phyloP scores from a whole-genome alignment of 2,329 filamentous ascomycete species.

The Penicillium sp. region DNA sequence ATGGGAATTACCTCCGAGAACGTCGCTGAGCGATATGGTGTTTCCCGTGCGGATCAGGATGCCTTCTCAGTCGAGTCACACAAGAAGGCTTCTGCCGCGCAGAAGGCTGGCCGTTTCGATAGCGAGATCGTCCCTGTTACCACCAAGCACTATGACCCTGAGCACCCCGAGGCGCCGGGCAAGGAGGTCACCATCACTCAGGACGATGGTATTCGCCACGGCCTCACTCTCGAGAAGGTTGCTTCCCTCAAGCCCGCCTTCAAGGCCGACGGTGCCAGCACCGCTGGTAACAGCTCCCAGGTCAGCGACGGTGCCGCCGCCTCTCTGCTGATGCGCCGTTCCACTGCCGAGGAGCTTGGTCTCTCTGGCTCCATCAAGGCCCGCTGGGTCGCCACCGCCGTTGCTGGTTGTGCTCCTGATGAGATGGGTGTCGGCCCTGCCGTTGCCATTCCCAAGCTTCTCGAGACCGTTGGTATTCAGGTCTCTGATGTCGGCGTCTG shows the following conservation, averaged over 20 bases:
- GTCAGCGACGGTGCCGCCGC: conserved; percentile 87
- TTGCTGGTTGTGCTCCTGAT: conserved; percentile 77
- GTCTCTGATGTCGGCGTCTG: conserved; percentile 74
- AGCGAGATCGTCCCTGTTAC: conserved; percentile 76
- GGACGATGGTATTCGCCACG: conserved; percentile 79
- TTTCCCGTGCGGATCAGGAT: conserved; percentile 75
- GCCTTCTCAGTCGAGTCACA: conserved; percentile 76
- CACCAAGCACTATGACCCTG: conserved; percentile 64
- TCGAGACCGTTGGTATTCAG: conserved; percentile 65
- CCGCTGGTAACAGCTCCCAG: conserved; percentile 82
- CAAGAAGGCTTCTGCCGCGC: conserved; percentile 67
- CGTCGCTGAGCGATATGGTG: conserved; percentile 72
- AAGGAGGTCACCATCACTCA: conserved; percentile 66
- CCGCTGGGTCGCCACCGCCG: conserved; percentile 74
- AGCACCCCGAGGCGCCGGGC: conserved; percentile 56
- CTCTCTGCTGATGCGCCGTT: conserved; percentile 78
- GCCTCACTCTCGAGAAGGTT: conserved; percentile 67
- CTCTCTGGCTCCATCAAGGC: conserved; percentile 69
- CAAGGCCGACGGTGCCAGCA: conserved; percentile 68
- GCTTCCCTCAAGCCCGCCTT: conserved; percentile 84
- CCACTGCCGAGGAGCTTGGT: conserved; percentile 71
- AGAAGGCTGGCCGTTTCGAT: conserved; percentile 67
- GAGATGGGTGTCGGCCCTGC: conserved; percentile 94
- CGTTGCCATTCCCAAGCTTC: conserved; percentile 76
- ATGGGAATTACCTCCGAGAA: conserved; percentile 93